These are phyloP conservation scores for Thermothelomyces thermophilus DNA, from an alignment of 2,329 filamentous ascomycete genomes.

Conservation along the genomic window DNA sequence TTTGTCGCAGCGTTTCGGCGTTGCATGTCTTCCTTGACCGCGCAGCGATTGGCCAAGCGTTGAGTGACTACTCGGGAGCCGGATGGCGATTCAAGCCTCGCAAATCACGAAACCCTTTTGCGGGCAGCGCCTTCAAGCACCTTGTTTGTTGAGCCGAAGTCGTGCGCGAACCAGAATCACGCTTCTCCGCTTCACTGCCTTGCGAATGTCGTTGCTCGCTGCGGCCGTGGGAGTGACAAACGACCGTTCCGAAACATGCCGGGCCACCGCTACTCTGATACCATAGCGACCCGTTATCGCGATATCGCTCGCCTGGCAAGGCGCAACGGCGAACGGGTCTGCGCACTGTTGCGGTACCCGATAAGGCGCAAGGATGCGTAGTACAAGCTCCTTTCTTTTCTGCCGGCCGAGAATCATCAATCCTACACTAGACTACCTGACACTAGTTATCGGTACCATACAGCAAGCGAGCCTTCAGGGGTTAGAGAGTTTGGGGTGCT, in stretches of 20 bases:
- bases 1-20: constrained; percentile 7
- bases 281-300: constrained; percentile 12
- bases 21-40: constrained; percentile 5
- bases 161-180: background rate
- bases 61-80: background rate
- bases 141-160: constrained; percentile 6
- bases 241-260: background rate
- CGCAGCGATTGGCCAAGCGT: constrained; percentile 7
- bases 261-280: constrained; percentile 17
- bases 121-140: constrained; percentile 7
- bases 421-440: no score
- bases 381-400: no score
- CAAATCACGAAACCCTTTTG: constrained; percentile 10
- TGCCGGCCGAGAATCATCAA: no score
- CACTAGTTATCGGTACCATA: no score
- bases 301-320: background rate
- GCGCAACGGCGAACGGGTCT: background rate
- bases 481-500: no score
- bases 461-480: no score
- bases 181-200: background rate
- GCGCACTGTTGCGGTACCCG: constrained; percentile 8
- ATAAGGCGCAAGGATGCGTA: background rate
- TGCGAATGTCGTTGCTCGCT: constrained; percentile 2
- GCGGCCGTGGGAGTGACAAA: background rate
- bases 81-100: constrained; percentile 13